These are phyloP conservation scores for Syncephalis fuscata DNA, from an alignment of 371 early-diverging fungal genomes.

Conservation along the genomic window DNA sequence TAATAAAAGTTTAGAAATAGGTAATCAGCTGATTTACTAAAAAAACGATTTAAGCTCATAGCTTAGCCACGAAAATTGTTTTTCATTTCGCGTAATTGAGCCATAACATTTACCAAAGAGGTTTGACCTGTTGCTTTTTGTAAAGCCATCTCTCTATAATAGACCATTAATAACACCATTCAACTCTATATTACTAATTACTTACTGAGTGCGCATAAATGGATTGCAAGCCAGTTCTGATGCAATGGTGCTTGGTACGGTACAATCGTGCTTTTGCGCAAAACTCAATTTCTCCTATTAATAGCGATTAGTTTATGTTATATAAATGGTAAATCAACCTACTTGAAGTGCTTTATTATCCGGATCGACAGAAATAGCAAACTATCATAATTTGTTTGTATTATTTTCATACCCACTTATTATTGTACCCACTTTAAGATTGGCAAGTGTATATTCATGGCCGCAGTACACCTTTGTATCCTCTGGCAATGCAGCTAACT, in stretches of 20 bases:
- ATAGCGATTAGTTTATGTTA: background rate
- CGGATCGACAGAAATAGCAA: slow-evolving; percentile 37
- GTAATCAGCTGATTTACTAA: too few relatives aligned
- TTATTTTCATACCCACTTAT: too few relatives aligned
- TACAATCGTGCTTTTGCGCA: slow-evolving; percentile 26
- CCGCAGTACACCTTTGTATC: slow-evolving; percentile 82
- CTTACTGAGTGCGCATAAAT: slow-evolving; percentile 59
- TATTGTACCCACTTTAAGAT: slow-evolving; percentile 22
- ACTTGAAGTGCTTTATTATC: slow-evolving; percentile 23
- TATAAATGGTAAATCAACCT: slow-evolving; percentile 9
- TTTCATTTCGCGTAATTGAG: slow-evolving; percentile 56
- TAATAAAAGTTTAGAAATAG: too few relatives aligned
- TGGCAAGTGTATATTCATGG: slow-evolving; percentile 77
- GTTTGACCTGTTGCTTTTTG: slow-evolving; percentile 36
- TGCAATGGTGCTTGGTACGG: slow-evolving; percentile 77
- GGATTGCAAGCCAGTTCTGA: slow-evolving; percentile 76
- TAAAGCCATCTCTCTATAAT: slow-evolving; percentile 28
- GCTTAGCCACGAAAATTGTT: slow-evolving; percentile 24
- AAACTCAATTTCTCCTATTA: slow-evolving; percentile 30
- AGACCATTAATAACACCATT: too few relatives aligned
- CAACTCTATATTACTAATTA: background rate
- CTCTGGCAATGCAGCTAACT: slow-evolving; percentile 47
- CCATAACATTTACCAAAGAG: slow-evolving; percentile 64
- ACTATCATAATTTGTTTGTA: slow-evolving; percentile 15
- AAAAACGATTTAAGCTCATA: too few relatives aligned